Percentiles rank a stretch among this genome's conserved stretches.
These are phyloP conservation scores for Murraya paniculata DNA, from an alignment of 345 rosid species.

Conservation along the genomic window DNA sequence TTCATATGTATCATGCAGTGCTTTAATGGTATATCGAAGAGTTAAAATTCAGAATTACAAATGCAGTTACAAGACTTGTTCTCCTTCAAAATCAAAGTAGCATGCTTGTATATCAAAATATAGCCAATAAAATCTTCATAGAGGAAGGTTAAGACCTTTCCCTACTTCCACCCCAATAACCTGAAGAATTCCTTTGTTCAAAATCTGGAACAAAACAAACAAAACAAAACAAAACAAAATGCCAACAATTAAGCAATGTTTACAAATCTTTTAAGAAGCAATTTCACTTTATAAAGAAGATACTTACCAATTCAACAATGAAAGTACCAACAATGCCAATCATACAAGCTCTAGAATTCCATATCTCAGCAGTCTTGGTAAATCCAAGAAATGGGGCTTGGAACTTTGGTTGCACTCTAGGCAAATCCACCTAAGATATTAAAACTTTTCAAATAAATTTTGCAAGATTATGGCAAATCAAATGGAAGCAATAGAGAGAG, in stretches of 20 bases:
- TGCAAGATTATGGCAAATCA: not conserved
- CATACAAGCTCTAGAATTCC: slow-evolving; percentile 98
- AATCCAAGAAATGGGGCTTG: slow-evolving; percentile 70
- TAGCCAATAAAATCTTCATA: slow-evolving; percentile 29
- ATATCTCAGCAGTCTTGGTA: slow-evolving; percentile 71
- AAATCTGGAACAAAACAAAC: slow-evolving; percentile 43
- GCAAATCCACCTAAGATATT: slow-evolving; percentile 49
- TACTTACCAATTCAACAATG: slow-evolving; percentile 67
- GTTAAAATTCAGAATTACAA: not conserved
- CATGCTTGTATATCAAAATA: not conserved
- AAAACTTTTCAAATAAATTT: not conserved
- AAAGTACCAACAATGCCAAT: slow-evolving; percentile 69
- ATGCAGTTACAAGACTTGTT: not conserved
- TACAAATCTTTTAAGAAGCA: not conserved
- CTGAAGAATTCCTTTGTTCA: slow-evolving; percentile 70
- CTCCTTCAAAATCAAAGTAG: too few species aligned
- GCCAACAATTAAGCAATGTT: not conserved
- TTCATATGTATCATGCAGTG: not conserved
- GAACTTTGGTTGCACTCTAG: slow-evolving; percentile 70
- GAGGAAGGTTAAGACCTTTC: slow-evolving; percentile 82
- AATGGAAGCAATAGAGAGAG: not conserved
- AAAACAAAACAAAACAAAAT: not conserved
- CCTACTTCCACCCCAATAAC: slow-evolving; percentile 78
- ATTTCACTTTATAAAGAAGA: not conserved
- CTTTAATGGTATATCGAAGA: too few species aligned